A percentile compares a stretch with the other conserved stretches of the same genome.
Conservation (phyloP, 1,284 basidiomycete species). For the Cryptococcus maquisensis region DNA sequence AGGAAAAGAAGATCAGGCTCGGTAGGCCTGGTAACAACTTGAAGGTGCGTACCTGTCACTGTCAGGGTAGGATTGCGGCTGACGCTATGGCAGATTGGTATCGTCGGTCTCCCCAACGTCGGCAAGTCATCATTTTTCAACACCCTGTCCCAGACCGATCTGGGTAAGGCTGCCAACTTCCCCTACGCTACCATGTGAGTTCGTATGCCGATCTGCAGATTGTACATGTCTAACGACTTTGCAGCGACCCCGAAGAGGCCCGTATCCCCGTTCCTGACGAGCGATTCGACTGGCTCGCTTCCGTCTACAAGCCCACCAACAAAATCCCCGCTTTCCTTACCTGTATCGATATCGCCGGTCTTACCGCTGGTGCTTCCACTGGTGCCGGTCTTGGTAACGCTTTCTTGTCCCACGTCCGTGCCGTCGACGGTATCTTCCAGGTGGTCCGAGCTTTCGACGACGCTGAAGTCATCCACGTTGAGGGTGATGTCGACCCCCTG, state of each 20-base stretch:
- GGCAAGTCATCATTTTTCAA: conserved; percentile 96
- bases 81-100: conserved; percentile 70
- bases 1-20: conserved; percentile 78
- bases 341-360: conserved; percentile 97
- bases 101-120: conserved; percentile 93
- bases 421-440: conserved; percentile 99
- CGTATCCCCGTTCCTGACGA: conserved; percentile 95
- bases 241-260: conserved; percentile 63
- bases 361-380: conserved; percentile 94
- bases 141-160: conserved; percentile 78
- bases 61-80: background rate
- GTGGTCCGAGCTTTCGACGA: conserved; percentile 98
- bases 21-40: conserved; percentile 86
- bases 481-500: conserved; percentile 92
- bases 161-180: conserved; percentile 98
- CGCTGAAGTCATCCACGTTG: conserved; percentile 97
- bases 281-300: conserved; percentile 91
- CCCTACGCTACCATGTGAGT: conserved; percentile 86
- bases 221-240: background rate
- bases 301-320: conserved; percentile 82
- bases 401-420: conserved; percentile 95
- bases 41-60: conserved; percentile 36
- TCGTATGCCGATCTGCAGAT: background rate
- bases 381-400: conserved; percentile 97
- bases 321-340: conserved; percentile 93